Conservation (phyloP, 2,329 filamentous ascomycete genomes). For the Fusarium sulawesiense region DNA sequence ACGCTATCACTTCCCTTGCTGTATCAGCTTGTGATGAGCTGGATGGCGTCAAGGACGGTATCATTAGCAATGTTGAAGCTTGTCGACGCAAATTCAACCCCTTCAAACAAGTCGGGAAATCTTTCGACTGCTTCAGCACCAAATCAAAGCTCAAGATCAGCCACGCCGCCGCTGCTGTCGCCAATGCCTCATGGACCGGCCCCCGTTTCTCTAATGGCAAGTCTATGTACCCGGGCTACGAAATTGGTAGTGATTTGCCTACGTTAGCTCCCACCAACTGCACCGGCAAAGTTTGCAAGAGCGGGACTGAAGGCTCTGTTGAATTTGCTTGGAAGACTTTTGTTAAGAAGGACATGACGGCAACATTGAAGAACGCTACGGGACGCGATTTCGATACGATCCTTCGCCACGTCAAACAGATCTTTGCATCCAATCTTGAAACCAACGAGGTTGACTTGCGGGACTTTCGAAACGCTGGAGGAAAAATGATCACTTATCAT, state of each 20-base stretch:
- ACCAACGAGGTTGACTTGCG: slow-evolving; percentile 25
- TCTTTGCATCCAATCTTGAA: slow-evolving; percentile 4
- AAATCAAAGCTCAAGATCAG: slow-evolving; percentile 1
- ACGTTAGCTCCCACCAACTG: background rate
- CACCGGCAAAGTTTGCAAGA: background rate
- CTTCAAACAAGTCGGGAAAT: slow-evolving; percentile 1
- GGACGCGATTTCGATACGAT: slow-evolving; percentile 10
- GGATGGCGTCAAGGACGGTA: background rate
- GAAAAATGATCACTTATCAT: slow-evolving; percentile 31
- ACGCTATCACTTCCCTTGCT: background rate
- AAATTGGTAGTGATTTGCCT: background rate
- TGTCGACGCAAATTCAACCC: slow-evolving; percentile 3
- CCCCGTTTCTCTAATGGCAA: slow-evolving; percentile 20
- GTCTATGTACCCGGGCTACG: slow-evolving; percentile 11
- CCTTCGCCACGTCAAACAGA: background rate
- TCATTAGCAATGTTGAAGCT: background rate
- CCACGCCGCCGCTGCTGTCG: slow-evolving; percentile 4
- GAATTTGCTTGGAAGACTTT: background rate
- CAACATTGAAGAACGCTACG: background rate
- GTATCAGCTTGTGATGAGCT: background rate
- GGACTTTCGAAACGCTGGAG: slow-evolving; percentile 23
- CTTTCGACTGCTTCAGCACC: slow-evolving; percentile 4
- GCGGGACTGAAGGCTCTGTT: background rate
- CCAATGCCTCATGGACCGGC: slow-evolving; percentile 16
- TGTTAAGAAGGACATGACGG: background rate